phyloP scores from a whole-genome alignment of 2,329 filamentous ascomycete species.

The Neopestalotiopsis sp. region DNA sequence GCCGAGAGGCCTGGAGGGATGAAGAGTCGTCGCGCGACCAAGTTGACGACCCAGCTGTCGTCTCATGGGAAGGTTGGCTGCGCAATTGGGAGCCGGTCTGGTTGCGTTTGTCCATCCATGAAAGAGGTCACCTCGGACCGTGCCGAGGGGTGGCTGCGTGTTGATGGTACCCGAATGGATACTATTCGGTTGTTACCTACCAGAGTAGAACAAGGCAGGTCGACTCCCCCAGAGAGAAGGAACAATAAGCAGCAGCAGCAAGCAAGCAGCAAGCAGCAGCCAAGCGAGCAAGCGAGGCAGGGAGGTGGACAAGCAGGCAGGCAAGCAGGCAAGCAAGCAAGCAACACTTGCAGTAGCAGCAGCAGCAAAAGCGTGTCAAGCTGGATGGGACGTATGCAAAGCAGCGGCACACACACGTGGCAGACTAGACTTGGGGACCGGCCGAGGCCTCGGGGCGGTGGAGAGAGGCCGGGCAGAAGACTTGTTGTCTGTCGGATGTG shows the following conservation, averaged over 20 bases:
- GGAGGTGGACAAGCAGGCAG: neutral
- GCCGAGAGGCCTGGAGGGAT: neutral
- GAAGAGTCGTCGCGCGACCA: constrained; percentile 12
- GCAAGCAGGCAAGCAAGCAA: neutral
- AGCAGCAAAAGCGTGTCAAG: neutral
- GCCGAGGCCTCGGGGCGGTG: neutral
- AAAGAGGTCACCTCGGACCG: constrained; percentile 14
- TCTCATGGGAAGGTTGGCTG: constrained; percentile 4
- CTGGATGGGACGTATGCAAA: neutral
- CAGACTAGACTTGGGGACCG: neutral
- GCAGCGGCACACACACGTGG: neutral
- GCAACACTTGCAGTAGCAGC: neutral
- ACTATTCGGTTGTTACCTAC: neutral
- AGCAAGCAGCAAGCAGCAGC: neutral
- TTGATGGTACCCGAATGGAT: neutral
- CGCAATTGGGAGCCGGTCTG: constrained; percentile 12
- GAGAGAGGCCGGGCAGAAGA: neutral
- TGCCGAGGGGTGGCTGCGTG: constrained; percentile 9
- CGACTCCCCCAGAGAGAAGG: neutral
- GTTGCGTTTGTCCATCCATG: constrained; percentile 17
- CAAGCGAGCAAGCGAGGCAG: neutral
- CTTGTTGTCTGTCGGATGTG: neutral
- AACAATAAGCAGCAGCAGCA: neutral
- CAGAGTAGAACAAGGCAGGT: neutral
- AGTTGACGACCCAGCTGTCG: constrained; percentile 1